Evolutionary conservation across 768 basidiomycete species (phyloP).

Genomic region (Boletus rufocinnamomeus): DNA sequence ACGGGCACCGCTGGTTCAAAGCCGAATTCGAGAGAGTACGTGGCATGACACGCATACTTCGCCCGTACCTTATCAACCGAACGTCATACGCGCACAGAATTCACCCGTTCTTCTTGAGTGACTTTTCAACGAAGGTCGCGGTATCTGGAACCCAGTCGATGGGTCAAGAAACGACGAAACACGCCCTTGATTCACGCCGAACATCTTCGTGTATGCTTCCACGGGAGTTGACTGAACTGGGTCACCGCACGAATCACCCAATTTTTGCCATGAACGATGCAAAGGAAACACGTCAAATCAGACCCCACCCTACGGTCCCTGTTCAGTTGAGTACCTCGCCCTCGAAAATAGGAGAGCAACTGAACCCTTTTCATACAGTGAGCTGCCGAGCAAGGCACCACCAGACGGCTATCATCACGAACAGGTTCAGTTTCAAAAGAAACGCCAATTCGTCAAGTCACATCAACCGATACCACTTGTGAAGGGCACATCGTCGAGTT

Average conservation of each 20-base stretch:
- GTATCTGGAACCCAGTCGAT: not conserved
- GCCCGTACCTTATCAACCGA: constrained; percentile 12
- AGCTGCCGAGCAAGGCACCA: not conserved
- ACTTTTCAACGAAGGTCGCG: constrained; percentile 14
- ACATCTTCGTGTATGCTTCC: not conserved
- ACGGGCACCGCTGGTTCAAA: not conserved
- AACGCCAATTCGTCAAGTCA: not conserved
- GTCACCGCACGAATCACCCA: not conserved
- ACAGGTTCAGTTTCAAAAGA: not conserved
- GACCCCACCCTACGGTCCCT: not conserved
- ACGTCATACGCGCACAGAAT: constrained; percentile 13
- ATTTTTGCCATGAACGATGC: not conserved
- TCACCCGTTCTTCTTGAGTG: constrained; percentile 20
- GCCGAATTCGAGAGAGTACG: constrained; percentile 16
- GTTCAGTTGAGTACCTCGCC: constrained; percentile 16
- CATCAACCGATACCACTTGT: not conserved
- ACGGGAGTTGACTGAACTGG: not conserved
- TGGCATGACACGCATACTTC: constrained; percentile 14
- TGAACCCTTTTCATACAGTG: constrained; percentile 5
- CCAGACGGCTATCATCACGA: not conserved
- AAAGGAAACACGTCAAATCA: not conserved
- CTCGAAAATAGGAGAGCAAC: not conserved
- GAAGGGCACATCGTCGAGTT: constrained; percentile 5
- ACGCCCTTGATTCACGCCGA: not conserved
- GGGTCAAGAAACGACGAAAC: not conserved